A percentile compares a stretch with the other conserved stretches of the same genome.
Evolutionary conservation across 139 green algal species (phyloP).

Genomic region (Asterochloris sp.): DNA sequence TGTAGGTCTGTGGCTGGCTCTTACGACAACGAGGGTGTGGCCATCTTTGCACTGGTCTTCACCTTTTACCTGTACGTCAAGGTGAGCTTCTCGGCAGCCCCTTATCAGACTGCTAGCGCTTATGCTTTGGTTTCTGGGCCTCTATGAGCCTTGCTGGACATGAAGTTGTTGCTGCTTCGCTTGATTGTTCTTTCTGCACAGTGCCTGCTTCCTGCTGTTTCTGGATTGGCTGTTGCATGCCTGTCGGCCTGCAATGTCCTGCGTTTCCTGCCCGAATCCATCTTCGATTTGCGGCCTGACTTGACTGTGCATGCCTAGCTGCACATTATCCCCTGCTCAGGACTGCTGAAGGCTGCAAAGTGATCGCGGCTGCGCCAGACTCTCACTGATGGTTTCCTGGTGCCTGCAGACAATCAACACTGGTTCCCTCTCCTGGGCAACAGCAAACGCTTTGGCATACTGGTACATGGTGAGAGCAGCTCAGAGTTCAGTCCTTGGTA

Average conservation of each 20-base stretch:
- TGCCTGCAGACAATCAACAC: constrained; percentile 83
- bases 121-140: neutral
- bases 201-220: too few relatives aligned
- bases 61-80: constrained; percentile 91
- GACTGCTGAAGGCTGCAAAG: too few relatives aligned
- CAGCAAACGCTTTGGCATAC: constrained; percentile 62
- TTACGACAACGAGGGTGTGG: constrained; percentile 90
- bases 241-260: too few relatives aligned
- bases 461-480: constrained; percentile 76
- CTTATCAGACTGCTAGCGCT: neutral
- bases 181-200: neutral
- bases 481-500: too few relatives aligned
- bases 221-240: too few relatives aligned
- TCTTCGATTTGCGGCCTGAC: too few relatives aligned
- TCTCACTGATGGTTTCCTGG: too few relatives aligned
- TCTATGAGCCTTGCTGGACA: neutral
- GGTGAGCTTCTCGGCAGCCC: constrained; percentile 8
- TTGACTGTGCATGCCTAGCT: too few relatives aligned
- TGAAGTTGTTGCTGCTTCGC: neutral
- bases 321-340: too few relatives aligned
- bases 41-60: constrained; percentile 91
- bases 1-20: constrained; percentile 74
- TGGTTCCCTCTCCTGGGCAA: constrained; percentile 74
- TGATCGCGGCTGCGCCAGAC: too few relatives aligned
- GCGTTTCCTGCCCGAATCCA: too few relatives aligned